A percentile compares a stretch with the other conserved stretches of the same genome.
These are phyloP conservation scores for Kurtzmaniella quercitrusa DNA, from an alignment of 1,139 yeast genomes.

Conservation along the genomic window DNA sequence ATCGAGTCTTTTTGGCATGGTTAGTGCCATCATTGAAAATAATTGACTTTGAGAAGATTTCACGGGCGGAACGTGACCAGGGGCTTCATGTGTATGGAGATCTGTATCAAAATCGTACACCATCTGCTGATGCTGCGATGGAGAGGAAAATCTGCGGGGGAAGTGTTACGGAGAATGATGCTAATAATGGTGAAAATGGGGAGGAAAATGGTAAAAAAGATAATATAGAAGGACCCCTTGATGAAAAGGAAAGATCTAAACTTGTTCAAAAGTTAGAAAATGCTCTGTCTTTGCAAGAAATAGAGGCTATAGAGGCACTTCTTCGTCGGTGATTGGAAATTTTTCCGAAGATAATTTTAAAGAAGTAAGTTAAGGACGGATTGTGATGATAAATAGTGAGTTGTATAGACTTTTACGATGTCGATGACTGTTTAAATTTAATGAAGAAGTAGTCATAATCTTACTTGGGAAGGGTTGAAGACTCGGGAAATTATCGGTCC, in stretches of 20 bases:
- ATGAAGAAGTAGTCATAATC: too few species aligned
- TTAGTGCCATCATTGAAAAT: conserved; percentile 57
- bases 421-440: too few species aligned
- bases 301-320: conserved; percentile 59
- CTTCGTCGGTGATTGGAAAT: background rate
- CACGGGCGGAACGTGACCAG: conserved; percentile 45
- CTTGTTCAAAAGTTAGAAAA: conserved; percentile 41
- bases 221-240: background rate
- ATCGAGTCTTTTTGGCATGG: conserved; percentile 60
- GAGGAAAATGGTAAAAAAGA: background rate
- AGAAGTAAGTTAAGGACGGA: too few species aligned
- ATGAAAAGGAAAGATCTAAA: conserved; percentile 6
- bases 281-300: conserved; percentile 71
- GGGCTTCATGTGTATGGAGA: conserved; percentile 47
- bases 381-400: too few species aligned
- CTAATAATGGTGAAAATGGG: background rate
- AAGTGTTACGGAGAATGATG: background rate
- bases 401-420: too few species aligned
- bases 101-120: background rate
- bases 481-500: too few species aligned
- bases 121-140: background rate
- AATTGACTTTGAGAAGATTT: conserved; percentile 65
- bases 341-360: background rate
- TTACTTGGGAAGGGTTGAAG: too few species aligned
- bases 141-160: background rate